Evolutionary conservation across 2,329 filamentous ascomycete species (phyloP).

Genomic region (Cytospora paraplurivora): DNA sequence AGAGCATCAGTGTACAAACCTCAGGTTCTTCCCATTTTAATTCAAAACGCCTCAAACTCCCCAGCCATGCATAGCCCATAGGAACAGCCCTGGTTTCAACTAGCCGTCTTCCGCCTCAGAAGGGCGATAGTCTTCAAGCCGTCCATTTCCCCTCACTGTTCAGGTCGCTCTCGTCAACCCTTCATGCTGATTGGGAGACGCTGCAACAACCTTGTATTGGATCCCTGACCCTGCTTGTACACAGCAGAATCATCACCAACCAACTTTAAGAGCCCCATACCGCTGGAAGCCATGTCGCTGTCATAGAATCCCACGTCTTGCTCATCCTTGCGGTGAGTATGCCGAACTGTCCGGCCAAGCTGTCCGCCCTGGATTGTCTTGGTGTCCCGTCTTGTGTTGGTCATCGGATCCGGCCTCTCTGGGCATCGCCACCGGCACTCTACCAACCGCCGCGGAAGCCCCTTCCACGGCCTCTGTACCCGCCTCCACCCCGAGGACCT

Average conservation of each 20-base stretch:
- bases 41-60: constrained; percentile 22
- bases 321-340: background rate
- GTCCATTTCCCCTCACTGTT: background rate
- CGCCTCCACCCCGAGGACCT: constrained; percentile 54
- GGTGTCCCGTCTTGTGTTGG: background rate
- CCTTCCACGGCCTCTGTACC: constrained; percentile 40
- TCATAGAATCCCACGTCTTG: background rate
- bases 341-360: background rate
- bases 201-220: too few species aligned
- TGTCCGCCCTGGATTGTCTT: background rate
- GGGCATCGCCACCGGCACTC: background rate
- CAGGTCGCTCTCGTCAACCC: background rate
- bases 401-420: background rate
- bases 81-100: background rate
- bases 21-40: background rate
- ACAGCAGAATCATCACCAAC: background rate
- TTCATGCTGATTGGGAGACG: background rate
- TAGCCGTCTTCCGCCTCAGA: background rate
- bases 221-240: background rate
- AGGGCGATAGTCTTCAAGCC: background rate
- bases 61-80: constrained; percentile 3
- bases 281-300: background rate
- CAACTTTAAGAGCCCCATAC: background rate
- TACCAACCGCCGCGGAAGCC: constrained; percentile 55
- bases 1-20: background rate